Base-by-base conservation (phyloP, 192 early-diverging fungal species). In the Mortierella alpina region DNA sequence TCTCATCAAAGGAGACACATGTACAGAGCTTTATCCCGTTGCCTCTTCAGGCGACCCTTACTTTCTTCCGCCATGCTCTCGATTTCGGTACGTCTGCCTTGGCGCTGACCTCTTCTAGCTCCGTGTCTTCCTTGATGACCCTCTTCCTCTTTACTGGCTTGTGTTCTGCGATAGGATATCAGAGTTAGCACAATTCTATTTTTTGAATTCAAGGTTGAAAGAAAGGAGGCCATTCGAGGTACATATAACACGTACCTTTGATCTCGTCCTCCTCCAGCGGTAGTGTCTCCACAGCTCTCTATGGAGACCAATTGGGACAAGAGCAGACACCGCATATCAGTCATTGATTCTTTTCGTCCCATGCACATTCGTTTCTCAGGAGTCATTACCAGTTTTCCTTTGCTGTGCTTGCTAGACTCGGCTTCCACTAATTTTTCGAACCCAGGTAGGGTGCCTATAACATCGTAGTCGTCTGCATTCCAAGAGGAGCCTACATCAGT, bases 401-500 rank as follows among this genome's bases (percentile, higher is more conserved):
- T 79, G 52, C 18, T 53, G 20, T 59, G 67, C 54, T 59, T 79
- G 23, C 40, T 53, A 8, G 68, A 31, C 39, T 79, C 76, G 10
- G 63, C 56, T 15, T 68, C 73, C 2, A 67, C 58, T 1, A 61
- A 15, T 22, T 66, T 52, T 45, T 79, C 76, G 23, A 79, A 79
- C 42, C 76, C 76, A 50, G 76, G 76, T 2, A 79, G 58, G 5
- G 63, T 59, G 13, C 76, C 76, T 8, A 79, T 63, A 39, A 79
- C 31, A 17, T 79, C 76, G 62, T 60, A 71, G 15, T 79, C 76
- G 40, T 79, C 76, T 72, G 31, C 31, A 31, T 31, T 40, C 31
- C 23, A 7, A 12, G 42, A 56, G 7, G 40, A 14, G 31, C 40
- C 40, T 9, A 31, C 48, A 47, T 53, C 39, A 13, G 8, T 5